Base-by-base conservation (phyloP, 2,329 filamentous ascomycete species). In the Truncatella angustata region DNA sequence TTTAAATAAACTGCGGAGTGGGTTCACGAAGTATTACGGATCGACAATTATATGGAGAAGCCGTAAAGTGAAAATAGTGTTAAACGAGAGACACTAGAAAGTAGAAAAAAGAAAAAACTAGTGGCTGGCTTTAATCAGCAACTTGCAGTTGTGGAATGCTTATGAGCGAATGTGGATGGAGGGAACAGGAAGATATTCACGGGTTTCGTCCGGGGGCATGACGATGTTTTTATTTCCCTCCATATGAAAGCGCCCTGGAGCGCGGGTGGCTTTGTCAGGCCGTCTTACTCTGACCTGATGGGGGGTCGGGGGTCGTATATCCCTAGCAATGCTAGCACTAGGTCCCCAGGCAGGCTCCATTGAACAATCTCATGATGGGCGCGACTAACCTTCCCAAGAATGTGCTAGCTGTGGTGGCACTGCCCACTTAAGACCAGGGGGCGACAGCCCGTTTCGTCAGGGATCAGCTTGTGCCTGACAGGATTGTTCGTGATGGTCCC, bases 41-140 rank as follows among this genome's bases (percentile, higher is more conserved):
- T 23, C 10, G 21, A 21, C 24, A 6, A 26, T 21, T 16, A 23
- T 20, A 43, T 7, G 11, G 12, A 18, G 40, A 20, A 21, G 24
- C 20, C 24, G 40, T 36, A 23, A 21, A 24, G 37, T 37, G 11
- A 7, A 32, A 37, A 37, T 18, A 48, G 45, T 50, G 24, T 26
- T 50, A 18, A 50, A 50, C 47, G 47, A 50, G 47, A 50, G 47
- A 50, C 35, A 40, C 23, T 30, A 35, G 21, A 49, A 42, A 30
- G 7, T 26, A 14, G 40, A 24, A 43, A 43, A 26, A n/a, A 26
- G 23, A 23, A 23, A 50, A 34, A 20, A 37, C 47, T 14, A 21
- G 40, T 44, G 40, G 40, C 40, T 44, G 40, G 40, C 40, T 14
- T 10, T 16, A 23, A 20, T 16, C 43, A 46, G 30, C 43, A 32